A percentile compares a stretch with the other conserved stretches of the same genome.
These are phyloP conservation scores for Pascua guehoae DNA, from an alignment of 1,284 basidiomycete genomes.

Conservation along the genomic window DNA sequence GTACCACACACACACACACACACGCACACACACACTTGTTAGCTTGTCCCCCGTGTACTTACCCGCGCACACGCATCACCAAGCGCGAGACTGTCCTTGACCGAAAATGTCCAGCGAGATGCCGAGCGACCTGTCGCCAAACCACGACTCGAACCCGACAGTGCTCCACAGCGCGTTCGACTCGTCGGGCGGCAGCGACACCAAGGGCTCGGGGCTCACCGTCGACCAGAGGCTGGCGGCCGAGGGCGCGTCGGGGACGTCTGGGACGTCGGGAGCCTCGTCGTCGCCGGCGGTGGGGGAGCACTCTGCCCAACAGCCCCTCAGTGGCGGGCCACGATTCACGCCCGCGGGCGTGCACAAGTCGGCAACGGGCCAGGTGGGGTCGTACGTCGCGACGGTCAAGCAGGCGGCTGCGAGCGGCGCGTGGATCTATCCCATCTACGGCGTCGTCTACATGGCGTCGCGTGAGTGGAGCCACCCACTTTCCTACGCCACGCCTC, in stretches of 20 bases:
- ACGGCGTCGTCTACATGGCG: constrained; percentile 48
- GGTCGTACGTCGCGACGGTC: constrained; percentile 30
- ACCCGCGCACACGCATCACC: too few relatives aligned
- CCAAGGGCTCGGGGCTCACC: too few relatives aligned
- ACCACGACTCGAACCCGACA: too few relatives aligned
- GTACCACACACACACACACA: too few relatives aligned
- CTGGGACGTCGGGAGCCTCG: not conserved
- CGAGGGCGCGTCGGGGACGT: not conserved
- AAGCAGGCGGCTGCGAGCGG: constrained; percentile 46
- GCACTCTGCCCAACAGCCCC: not conserved
- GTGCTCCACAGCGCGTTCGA: too few relatives aligned
- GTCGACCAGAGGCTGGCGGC: too few relatives aligned
- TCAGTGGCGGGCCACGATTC: not conserved
- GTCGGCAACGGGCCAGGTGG: constrained; percentile 35
- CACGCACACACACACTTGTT: too few relatives aligned
- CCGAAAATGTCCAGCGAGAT: too few relatives aligned
- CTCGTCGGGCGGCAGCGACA: too few relatives aligned
- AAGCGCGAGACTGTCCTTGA: too few relatives aligned
- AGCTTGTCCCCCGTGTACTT: too few relatives aligned
- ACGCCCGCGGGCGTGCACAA: constrained; percentile 15
- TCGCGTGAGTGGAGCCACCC: constrained; percentile 27
- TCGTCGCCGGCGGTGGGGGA: not conserved
- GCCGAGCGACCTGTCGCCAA: too few relatives aligned
- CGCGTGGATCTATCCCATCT: constrained; percentile 51
- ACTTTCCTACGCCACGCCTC: not conserved